Evolutionary conservation across 148 eudicot genomes (phyloP).

Genomic region (Persicaria maculosa): DNA sequence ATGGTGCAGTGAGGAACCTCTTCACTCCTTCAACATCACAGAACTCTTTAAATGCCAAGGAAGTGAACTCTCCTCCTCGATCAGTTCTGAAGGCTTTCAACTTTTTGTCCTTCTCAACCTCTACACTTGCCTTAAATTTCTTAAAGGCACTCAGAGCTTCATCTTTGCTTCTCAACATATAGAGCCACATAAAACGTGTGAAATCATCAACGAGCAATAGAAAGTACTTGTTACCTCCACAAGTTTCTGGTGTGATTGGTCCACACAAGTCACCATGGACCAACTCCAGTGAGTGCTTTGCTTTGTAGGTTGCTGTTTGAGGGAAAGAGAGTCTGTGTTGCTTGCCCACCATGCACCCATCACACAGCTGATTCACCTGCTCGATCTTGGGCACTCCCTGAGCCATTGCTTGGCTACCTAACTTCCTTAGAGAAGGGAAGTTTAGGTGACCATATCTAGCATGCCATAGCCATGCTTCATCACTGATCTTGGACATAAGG

Average conservation of each 20-base stretch:
- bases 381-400: conserved; percentile 17
- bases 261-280: conserved; percentile 20
- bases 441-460: background rate
- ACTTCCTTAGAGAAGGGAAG: background rate
- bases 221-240: conserved; percentile 12
- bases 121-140: background rate
- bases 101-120: background rate
- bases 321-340: conserved; percentile 12
- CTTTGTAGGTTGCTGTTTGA: background rate
- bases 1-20: conserved; percentile 4
- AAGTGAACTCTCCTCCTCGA: conserved; percentile 9
- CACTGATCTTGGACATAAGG: background rate
- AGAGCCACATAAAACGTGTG: conserved; percentile 8
- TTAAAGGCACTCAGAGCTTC: background rate
- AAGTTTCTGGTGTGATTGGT: conserved; percentile 12
- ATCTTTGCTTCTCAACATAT: background rate
- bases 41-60: background rate
- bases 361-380: conserved; percentile 5
- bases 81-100: background rate
- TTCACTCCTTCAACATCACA: background rate
- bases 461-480: background rate
- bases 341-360: conserved; percentile 14
- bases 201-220: conserved; percentile 16
- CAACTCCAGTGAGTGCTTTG: conserved; percentile 7
- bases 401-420: conserved; percentile 9